A percentile compares a stretch with the other conserved stretches of the same genome.
phyloP scores from a whole-genome alignment of 164 flowering plant species.

The Protea cynaroides region DNA sequence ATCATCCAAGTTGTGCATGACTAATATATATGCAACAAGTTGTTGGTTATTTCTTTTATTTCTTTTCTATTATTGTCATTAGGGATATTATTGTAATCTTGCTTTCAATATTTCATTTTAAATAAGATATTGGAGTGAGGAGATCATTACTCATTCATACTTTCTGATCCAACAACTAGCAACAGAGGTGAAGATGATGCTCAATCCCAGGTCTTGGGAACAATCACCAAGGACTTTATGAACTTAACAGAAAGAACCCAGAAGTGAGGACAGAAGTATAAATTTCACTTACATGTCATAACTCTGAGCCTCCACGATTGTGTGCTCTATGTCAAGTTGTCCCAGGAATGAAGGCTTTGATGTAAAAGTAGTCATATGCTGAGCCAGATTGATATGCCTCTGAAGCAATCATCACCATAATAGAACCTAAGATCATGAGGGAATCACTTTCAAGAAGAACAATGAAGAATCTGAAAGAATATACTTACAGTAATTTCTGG shows the following conservation, averaged over 20 bases:
- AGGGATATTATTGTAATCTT: too few relatives aligned
- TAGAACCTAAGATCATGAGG: not conserved
- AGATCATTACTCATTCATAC: too few relatives aligned
- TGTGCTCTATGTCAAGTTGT: constrained; percentile 93
- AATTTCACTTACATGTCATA: constrained; percentile 72
- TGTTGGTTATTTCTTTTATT: too few relatives aligned
- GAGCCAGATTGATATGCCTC: constrained; percentile 99
- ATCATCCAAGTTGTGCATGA: too few relatives aligned
- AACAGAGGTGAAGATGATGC: too few relatives aligned
- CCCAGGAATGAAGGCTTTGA: constrained; percentile 85
- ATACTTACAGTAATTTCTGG: constrained; percentile 91
- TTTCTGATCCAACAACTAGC: too few relatives aligned
- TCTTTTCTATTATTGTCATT: too few relatives aligned
- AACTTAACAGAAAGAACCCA: not conserved
- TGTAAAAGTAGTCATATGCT: constrained; percentile 74
- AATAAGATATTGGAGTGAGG: too few relatives aligned
- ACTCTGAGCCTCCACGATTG: constrained; percentile 85
- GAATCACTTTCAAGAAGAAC: not conserved
- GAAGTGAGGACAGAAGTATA: not conserved
- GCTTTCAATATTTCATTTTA: too few relatives aligned
- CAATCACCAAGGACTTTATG: too few relatives aligned
- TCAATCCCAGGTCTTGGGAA: too few relatives aligned
- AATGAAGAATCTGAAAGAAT: constrained; percentile 1
- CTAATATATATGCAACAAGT: too few relatives aligned
- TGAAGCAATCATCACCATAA: constrained; percentile 25